Base-by-base conservation (phyloP, 495 filamentous ascomycete genomes). In the Daldinia caldariorum region DNA sequence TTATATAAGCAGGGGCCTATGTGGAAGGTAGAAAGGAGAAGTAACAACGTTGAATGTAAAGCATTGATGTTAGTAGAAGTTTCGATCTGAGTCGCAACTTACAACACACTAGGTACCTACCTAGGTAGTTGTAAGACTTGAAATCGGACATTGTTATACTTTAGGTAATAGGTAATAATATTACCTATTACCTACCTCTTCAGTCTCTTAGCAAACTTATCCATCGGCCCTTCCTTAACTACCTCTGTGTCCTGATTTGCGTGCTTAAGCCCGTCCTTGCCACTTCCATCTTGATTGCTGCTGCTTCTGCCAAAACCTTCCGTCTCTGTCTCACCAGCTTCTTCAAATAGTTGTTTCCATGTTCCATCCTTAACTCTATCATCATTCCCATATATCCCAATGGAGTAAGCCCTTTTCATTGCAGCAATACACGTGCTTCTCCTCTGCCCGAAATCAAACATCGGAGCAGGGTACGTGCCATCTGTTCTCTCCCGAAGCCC, bases 401-500 rank as follows among this genome's bases (percentile, higher is more conserved):
- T 80, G 6, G 80, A 64, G 79, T 90, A 92, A 0, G 89, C 90
- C 26, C 83, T 81, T 76, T 91, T 91, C 82, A 91, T 88, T 0
- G 80, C 83, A 56, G 83, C 77, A 4, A 92, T 77, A 70, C 90
- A 92, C 12, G 87, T 74, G 16, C 82, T 75, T 43, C 87, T 83
- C 63, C 87, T 77, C 69, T 84, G 79, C 31, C 79, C 73, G 64
- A 92, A 92, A 78, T 92, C 88, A 74, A 92, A 91, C 86, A 92
- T 92, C 2, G 88, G 87, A 67, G 87, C 87, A 13, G 89, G 88
- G 77, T 92, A 92, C 6, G 79, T 79, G 7, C 69, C 77, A 8
- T 79, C 77, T 13, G 75, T 74, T 10, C 61, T 62, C 18, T 70
- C 73, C 9, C 70, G 45, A 0, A 77, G 74, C 6, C 83, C 85